phyloP scores from a whole-genome alignment of 768 basidiomycete species.

The Hydnomerulius pinastri region DNA sequence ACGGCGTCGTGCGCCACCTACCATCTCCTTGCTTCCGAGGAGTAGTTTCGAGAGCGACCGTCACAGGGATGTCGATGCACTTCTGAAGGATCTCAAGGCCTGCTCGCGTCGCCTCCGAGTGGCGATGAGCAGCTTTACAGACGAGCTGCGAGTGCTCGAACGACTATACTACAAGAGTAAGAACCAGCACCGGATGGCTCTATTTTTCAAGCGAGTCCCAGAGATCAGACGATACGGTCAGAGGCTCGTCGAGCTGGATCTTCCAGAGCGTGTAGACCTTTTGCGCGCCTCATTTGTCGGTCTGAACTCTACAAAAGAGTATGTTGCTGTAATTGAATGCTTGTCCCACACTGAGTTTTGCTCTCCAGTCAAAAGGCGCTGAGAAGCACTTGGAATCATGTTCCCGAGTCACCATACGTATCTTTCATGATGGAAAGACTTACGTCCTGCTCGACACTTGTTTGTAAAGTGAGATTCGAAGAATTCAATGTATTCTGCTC shows the following conservation, averaged over 20 bases:
- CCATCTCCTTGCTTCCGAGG: conserved; percentile 18
- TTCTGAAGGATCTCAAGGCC: conserved; percentile 61
- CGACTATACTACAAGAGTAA: conserved; percentile 77
- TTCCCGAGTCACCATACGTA: conserved; percentile 45
- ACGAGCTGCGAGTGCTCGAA: conserved; percentile 54
- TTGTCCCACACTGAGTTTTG: not conserved
- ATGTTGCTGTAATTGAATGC: conserved; percentile 1
- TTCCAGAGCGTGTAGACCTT: conserved; percentile 23
- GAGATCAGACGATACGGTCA: conserved; percentile 55
- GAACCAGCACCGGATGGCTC: conserved; percentile 52
- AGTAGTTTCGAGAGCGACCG: conserved; percentile 17
- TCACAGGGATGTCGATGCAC: conserved; percentile 49
- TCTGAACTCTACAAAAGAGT: conserved; percentile 26
- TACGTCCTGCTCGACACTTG: conserved; percentile 36
- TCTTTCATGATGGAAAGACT: conserved; percentile 38
- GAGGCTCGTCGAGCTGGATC: conserved; percentile 11
- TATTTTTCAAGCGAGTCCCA: conserved; percentile 64
- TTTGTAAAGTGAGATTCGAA: conserved; percentile 46
- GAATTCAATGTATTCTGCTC: not conserved
- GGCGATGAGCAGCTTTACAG: conserved; percentile 30
- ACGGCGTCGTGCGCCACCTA: conserved; percentile 7
- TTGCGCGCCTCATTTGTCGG: conserved; percentile 32
- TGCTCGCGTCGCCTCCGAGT: conserved; percentile 54
- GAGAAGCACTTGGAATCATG: conserved; percentile 66
- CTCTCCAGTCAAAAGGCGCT: conserved; percentile 46